A percentile compares a stretch with the other conserved stretches of the same genome.
Evolutionary conservation across 2,329 filamentous ascomycete genomes (phyloP).

Genomic region (Pestalotiopsis fici): DNA sequence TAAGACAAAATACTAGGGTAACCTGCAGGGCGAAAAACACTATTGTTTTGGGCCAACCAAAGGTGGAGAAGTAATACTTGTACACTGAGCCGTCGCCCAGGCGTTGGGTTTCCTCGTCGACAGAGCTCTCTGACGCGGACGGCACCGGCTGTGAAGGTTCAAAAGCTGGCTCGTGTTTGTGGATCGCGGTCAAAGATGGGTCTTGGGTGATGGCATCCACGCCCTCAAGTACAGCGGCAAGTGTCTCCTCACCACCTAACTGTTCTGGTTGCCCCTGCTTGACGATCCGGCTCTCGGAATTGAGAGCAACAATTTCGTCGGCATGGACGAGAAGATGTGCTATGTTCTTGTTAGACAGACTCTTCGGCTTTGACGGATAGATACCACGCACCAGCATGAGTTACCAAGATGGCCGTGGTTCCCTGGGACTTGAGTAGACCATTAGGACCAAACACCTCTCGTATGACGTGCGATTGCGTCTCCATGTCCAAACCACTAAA

Average conservation of each 20-base stretch:
- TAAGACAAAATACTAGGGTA: constrained; percentile 8
- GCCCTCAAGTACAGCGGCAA: not conserved
- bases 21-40: constrained; percentile 9
- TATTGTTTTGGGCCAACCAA: constrained; percentile 8
- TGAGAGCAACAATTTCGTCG: constrained; percentile 34
- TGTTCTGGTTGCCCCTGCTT: constrained; percentile 26
- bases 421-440: not conserved
- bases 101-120: constrained; percentile 7
- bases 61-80: constrained; percentile 12
- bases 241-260: not conserved
- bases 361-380: too few relatives aligned
- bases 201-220: not conserved
- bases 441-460: not conserved
- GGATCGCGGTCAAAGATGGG: too few relatives aligned
- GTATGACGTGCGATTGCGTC: not conserved
- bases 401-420: constrained; percentile 3
- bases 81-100: constrained; percentile 11
- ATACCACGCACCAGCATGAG: constrained; percentile 16
- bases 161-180: not conserved
- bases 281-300: constrained; percentile 19
- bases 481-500: constrained; percentile 7
- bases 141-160: not conserved
- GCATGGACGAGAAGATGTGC: constrained; percentile 21
- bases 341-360: not conserved
- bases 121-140: not conserved